A percentile compares a stretch with the other conserved stretches of the same genome.
Evolutionary conservation across 768 basidiomycete genomes (phyloP).

Genomic region (Austroboletus festivus): DNA sequence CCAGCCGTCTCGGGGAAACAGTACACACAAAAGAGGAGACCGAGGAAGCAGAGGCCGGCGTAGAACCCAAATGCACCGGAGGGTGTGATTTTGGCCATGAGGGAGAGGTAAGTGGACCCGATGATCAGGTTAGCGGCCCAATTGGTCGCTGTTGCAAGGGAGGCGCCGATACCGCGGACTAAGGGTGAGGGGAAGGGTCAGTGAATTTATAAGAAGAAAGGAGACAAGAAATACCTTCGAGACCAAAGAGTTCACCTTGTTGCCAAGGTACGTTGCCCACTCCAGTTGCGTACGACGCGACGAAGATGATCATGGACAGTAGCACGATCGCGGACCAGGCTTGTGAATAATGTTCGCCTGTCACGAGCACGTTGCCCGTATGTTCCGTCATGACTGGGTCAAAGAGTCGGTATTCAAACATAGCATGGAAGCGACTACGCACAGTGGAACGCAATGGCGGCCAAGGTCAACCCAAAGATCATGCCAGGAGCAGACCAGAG

Average conservation of each 20-base stretch:
- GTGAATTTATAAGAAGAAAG: neutral
- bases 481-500: conserved; percentile 70
- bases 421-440: neutral
- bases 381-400: conserved; percentile 52
- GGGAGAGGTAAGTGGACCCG: conserved; percentile 73
- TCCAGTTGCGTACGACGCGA: conserved; percentile 77
- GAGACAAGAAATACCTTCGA: conserved; percentile 48
- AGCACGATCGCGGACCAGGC: conserved; percentile 68
- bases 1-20: conserved; percentile 84
- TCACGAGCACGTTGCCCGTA: conserved; percentile 59
- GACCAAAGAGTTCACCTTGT: conserved; percentile 78
- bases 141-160: conserved; percentile 71
- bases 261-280: conserved; percentile 85
- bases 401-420: neutral
- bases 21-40: conserved; percentile 62
- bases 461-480: conserved; percentile 61
- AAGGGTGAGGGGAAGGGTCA: neutral
- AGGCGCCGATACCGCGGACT: conserved; percentile 78
- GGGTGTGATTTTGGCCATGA: conserved; percentile 72
- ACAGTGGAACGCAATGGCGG: conserved; percentile 61
- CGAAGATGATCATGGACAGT: conserved; percentile 81
- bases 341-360: conserved; percentile 55
- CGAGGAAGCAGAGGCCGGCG: conserved; percentile 66
- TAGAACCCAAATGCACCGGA: conserved; percentile 77
- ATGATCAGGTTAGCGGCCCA: conserved; percentile 78